These are phyloP conservation scores for Rhodotorula sphaerocarpa DNA, from an alignment of 768 basidiomycete genomes.

Conservation along the genomic window DNA sequence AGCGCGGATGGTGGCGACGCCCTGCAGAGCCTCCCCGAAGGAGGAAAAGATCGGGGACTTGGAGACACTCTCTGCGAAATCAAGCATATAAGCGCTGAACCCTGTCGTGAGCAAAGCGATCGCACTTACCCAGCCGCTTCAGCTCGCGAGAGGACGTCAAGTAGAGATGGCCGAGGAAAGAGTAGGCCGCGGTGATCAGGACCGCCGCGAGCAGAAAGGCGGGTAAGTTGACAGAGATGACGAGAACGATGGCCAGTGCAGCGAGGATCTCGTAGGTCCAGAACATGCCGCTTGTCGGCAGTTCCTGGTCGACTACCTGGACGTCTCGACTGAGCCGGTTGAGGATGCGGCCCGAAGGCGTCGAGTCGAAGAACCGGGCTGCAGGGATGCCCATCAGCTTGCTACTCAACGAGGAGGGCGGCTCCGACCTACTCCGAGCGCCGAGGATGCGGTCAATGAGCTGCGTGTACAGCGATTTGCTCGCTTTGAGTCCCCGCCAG, in stretches of 20 bases:
- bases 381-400: background rate
- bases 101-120: background rate
- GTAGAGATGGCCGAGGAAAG: constrained; percentile 43
- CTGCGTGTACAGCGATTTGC: constrained; percentile 38
- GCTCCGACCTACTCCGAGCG: constrained; percentile 31
- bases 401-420: background rate
- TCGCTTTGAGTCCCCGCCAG: constrained; percentile 29
- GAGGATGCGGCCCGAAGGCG: constrained; percentile 44
- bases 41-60: constrained; percentile 45
- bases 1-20: constrained; percentile 46
- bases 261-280: constrained; percentile 36
- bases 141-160: constrained; percentile 45
- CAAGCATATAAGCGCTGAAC: accelerated
- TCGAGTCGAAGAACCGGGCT: constrained; percentile 38
- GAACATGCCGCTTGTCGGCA: constrained; percentile 21
- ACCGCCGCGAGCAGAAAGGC: constrained; percentile 42
- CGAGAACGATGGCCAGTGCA: constrained; percentile 41
- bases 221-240: constrained; percentile 43
- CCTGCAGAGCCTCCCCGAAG: constrained; percentile 45
- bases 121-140: constrained; percentile 43
- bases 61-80: constrained; percentile 39
- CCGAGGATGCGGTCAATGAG: constrained; percentile 43
- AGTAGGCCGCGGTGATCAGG: constrained; percentile 42
- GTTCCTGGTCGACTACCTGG: constrained; percentile 44
- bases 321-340: constrained; percentile 45